These are phyloP conservation scores for Lecanoromycetidae sp. DNA, from an alignment of 2,329 filamentous ascomycete genomes.

Conservation along the genomic window DNA sequence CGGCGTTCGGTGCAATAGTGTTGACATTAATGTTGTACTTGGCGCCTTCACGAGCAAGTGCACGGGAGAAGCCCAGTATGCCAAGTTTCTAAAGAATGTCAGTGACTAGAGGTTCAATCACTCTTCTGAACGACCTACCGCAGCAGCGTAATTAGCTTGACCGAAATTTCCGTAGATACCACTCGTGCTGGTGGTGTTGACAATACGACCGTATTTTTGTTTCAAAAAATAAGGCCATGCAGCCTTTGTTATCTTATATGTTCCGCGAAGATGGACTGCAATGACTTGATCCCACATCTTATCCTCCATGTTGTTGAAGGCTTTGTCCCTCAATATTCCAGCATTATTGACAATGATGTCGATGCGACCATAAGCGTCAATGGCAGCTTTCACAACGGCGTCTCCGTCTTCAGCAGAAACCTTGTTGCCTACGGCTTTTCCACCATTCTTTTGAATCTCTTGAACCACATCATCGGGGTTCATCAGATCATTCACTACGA, in stretches of 20 bases:
- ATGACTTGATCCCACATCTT: constrained; percentile 83
- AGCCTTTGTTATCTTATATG: constrained; percentile 93
- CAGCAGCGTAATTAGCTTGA: constrained; percentile 92
- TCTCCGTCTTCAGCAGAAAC: constrained; percentile 89
- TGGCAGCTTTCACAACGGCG: constrained; percentile 77
- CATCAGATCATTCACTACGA: constrained; percentile 92
- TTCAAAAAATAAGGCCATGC: constrained; percentile 96
- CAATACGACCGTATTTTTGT: constrained; percentile 93
- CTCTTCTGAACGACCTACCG: constrained; percentile 43
- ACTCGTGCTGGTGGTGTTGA: constrained; percentile 94
- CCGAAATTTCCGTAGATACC: constrained; percentile 99
- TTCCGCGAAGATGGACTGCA: constrained; percentile 84
- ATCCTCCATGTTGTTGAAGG: constrained; percentile 95
- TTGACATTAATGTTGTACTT: constrained; percentile 99
- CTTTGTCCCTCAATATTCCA: constrained; percentile 94
- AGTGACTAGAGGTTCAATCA: constrained; percentile 11
- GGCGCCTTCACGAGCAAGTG: constrained; percentile 79
- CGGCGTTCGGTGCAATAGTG: constrained; percentile 94
- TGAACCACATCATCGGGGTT: constrained; percentile 82
- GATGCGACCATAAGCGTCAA: constrained; percentile 84
- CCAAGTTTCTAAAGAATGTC: constrained; percentile 54
- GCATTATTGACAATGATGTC: constrained; percentile 98
- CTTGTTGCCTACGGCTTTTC: constrained; percentile 85
- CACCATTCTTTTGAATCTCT: constrained; percentile 82
- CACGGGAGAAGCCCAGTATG: constrained; percentile 89